Conservation (phyloP, 2,329 filamentous ascomycete genomes). For the Chrysoporthe puriensis region DNA sequence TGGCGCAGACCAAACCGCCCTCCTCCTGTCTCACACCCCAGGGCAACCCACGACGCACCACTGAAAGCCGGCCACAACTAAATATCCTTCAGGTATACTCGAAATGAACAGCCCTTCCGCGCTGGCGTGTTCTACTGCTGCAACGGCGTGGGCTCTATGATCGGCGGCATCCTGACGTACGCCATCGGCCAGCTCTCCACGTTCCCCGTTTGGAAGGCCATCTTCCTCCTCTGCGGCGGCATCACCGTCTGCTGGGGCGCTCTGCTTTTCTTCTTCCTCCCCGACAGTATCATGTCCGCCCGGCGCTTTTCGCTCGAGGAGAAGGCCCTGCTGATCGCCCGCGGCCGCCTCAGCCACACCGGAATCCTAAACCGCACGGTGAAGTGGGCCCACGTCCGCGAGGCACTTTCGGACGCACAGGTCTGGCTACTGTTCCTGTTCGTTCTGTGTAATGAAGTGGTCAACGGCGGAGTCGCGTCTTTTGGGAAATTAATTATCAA, state of each 20-base stretch:
- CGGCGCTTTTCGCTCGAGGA: slow-evolving; percentile 47
- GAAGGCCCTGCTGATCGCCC: slow-evolving; percentile 46
- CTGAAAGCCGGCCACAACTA: background rate
- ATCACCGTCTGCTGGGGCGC: slow-evolving; percentile 47
- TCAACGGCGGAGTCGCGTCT: slow-evolving; percentile 48
- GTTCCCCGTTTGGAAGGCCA: slow-evolving; percentile 48
- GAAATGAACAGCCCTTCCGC: slow-evolving; percentile 50
- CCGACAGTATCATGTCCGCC: slow-evolving; percentile 46
- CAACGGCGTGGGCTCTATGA: slow-evolving; percentile 44
- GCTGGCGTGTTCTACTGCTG: slow-evolving; percentile 49
- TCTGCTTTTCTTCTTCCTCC: slow-evolving; percentile 45
- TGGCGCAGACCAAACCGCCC: background rate
- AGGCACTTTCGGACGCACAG: slow-evolving; percentile 49
- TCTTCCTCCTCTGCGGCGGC: slow-evolving; percentile 50
- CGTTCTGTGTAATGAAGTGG: slow-evolving; percentile 54
- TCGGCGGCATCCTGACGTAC: slow-evolving; percentile 41
- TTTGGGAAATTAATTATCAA: slow-evolving; percentile 60
- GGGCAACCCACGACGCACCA: background rate
- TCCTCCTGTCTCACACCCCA: background rate
- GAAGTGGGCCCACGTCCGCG: slow-evolving; percentile 51
- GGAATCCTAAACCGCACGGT: slow-evolving; percentile 52
- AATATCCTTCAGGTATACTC: slow-evolving; percentile 41
- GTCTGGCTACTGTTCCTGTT: slow-evolving; percentile 50
- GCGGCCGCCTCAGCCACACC: slow-evolving; percentile 42
- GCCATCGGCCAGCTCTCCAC: slow-evolving; percentile 45